Percentiles rank a stretch among this genome's conserved stretches.
These are phyloP conservation scores for Zizania palustris DNA, from an alignment of 202 grass and related monocot genomes.

Conservation along the genomic window DNA sequence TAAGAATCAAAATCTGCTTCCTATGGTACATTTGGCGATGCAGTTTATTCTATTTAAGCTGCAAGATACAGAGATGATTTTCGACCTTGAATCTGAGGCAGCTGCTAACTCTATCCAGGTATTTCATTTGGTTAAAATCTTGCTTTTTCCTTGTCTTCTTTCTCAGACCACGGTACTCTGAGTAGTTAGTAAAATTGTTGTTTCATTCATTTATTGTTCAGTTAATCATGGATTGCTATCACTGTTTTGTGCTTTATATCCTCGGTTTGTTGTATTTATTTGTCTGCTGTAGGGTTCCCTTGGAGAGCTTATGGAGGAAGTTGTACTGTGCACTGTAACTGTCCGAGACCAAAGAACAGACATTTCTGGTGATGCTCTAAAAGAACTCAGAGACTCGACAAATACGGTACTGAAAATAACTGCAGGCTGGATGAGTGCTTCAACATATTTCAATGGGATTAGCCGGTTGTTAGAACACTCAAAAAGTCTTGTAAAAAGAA, in stretches of 20 bases:
- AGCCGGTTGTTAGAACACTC: constrained; percentile 68
- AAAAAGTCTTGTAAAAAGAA: constrained; percentile 67
- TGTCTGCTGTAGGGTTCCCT: constrained; percentile 64
- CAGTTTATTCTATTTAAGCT: constrained; percentile 69
- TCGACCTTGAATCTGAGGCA: constrained; percentile 70
- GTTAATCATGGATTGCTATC: background rate
- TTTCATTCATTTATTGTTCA: background rate
- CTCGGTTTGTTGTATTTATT: constrained; percentile 18
- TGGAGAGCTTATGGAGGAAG: constrained; percentile 78
- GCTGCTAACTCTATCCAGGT: constrained; percentile 76
- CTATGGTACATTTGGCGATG: constrained; percentile 62
- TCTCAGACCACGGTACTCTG: background rate
- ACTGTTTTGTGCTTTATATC: background rate
- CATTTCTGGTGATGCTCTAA: constrained; percentile 49
- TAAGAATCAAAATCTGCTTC: constrained; percentile 48
- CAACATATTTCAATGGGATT: constrained; percentile 78
- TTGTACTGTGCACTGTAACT: constrained; percentile 62
- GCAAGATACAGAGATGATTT: constrained; percentile 77
- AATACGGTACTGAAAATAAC: constrained; percentile 59
- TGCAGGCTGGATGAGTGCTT: constrained; percentile 74
- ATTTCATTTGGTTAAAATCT: constrained; percentile 28
- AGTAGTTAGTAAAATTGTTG: constrained; percentile 10
- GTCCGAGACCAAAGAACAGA: constrained; percentile 53
- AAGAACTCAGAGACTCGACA: constrained; percentile 55
- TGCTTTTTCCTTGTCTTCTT: background rate